Evolutionary conservation across 257 asterid species (phyloP).

Genomic region (Scutellaria barbata): DNA sequence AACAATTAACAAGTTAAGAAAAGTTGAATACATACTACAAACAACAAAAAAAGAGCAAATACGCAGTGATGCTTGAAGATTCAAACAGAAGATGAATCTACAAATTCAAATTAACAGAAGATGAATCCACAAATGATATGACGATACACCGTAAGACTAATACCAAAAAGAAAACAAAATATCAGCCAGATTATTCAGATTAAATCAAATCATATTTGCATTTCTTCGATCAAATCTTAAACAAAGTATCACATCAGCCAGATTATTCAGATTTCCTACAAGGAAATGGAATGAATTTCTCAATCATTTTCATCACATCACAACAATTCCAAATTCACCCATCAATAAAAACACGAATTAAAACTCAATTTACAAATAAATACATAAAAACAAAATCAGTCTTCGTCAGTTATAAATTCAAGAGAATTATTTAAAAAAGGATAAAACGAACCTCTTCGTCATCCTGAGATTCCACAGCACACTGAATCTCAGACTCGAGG

Average conservation of each 20-base stretch:
- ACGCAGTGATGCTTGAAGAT: not conserved
- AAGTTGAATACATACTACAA: not conserved
- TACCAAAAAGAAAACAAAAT: too few relatives aligned
- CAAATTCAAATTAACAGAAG: too few relatives aligned
- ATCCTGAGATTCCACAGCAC: slow-evolving; percentile 53
- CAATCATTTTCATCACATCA: not conserved
- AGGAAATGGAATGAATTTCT: not conserved
- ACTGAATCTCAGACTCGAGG: slow-evolving; percentile 58
- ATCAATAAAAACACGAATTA: too few relatives aligned
- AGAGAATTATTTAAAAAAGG: not conserved
- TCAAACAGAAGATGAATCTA: not conserved
- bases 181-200: too few relatives aligned
- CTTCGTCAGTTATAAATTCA: not conserved
- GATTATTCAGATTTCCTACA: not conserved
- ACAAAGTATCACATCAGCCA: not conserved
- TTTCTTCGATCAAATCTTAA: not conserved
- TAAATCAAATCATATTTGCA: too few relatives aligned
- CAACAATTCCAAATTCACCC: slow-evolving; percentile 1
- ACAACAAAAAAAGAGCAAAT: not conserved
- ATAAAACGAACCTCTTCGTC: slow-evolving; percentile 35
- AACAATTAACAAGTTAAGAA: too few relatives aligned
- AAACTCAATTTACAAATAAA: not conserved
- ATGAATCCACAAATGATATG: too few relatives aligned
- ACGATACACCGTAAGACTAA: too few relatives aligned
- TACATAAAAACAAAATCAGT: not conserved